These are phyloP conservation scores for Eudorina sp. DNA, from an alignment of 139 green algal genomes.

Conservation along the genomic window DNA sequence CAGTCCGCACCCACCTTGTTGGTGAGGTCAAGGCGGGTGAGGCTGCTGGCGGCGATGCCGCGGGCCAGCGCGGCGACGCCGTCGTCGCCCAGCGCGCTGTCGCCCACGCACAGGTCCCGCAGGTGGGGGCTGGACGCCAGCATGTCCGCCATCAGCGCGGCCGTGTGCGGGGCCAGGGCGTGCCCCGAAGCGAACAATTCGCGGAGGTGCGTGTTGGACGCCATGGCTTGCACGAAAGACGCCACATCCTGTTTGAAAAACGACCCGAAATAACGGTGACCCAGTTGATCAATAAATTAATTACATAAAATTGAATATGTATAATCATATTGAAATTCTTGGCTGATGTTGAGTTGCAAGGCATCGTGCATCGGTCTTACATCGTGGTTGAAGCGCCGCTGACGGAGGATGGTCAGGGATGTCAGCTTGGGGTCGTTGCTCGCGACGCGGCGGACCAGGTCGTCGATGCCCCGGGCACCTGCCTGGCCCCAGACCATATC, in stretches of 20 bases:
- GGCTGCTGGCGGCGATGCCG: constrained; percentile 10
- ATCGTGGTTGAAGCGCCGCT: constrained; percentile 49
- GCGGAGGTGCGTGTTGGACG: constrained; percentile 50
- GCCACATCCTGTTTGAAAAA: constrained; percentile 37
- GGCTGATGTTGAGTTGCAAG: too few species aligned
- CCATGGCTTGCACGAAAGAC: constrained; percentile 33
- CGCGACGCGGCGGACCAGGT: constrained; percentile 43
- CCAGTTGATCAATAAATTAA: too few species aligned
- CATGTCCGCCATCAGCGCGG: constrained; percentile 17
- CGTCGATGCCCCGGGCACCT: constrained; percentile 34
- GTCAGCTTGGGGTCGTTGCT: constrained; percentile 54
- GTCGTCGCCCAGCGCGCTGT: constrained; percentile 55
- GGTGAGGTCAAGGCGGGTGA: constrained; percentile 33
- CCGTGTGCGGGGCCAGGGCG: constrained; percentile 36
- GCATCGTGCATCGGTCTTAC: neutral
- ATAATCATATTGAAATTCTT: too few species aligned
- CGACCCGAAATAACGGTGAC: too few species aligned
- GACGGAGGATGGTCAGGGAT: constrained; percentile 54
- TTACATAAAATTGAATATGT: too few species aligned
- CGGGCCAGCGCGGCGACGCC: constrained; percentile 32
- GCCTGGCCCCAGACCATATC: constrained; percentile 59
- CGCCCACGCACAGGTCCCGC: constrained; percentile 54
- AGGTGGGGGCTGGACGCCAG: constrained; percentile 41
- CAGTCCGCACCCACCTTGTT: constrained; percentile 52
- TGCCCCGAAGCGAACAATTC: constrained; percentile 61